Base-by-base conservation (phyloP, 208 protist genomes). In the Trypanosoma melophagium region DNA sequence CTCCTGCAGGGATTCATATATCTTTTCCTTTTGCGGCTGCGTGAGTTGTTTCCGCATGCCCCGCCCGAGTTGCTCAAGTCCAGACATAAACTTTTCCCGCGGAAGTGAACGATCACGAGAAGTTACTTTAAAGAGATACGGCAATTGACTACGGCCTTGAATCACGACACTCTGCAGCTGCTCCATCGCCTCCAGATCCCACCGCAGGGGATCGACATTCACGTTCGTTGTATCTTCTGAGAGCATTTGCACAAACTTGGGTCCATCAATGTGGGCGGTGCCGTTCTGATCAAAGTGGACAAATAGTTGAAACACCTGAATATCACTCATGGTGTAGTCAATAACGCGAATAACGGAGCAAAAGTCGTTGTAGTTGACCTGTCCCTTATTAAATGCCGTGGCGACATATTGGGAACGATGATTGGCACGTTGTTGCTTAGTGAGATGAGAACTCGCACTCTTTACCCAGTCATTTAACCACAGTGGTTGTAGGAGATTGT, bases 101-200 rank as follows among this genome's bases (percentile, higher is more conserved):
- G 83, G 68, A 41, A 94, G 66, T 25, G 38, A 24, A 50, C 77
- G 77, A 60, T 94, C 88, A 52, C 81, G 79, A n/a, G 64, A 41
- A 10, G 62, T 85, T 3, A 94, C 80, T 22, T 80, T 74, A 52
- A 94, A 94, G 38, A 94, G 66, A 49, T 77, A 81, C 8, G 80
- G 66, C 25, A 94, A 77, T 67, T 92, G 83, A 51, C 54, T 82
- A 41, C 88, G 83, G n/a, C 77, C 88, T 73, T 94, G 88, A 64
- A 94, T 92, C 19, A 94, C 81, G 47, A 91, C 89, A 60, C 83
- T 89, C 76, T 91, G 88, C 74, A 94, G 77, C 79, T 92, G 88
- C 74, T 94, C 88, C 81, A 94, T 87, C 24, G 81, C 79, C 47
- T 92, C 88, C 42, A 89, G 76, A 69, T 94, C 88, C 86, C 88